Evolutionary conservation across 805 yeast species (phyloP).

Genomic region (Lachancea meyersii): DNA sequence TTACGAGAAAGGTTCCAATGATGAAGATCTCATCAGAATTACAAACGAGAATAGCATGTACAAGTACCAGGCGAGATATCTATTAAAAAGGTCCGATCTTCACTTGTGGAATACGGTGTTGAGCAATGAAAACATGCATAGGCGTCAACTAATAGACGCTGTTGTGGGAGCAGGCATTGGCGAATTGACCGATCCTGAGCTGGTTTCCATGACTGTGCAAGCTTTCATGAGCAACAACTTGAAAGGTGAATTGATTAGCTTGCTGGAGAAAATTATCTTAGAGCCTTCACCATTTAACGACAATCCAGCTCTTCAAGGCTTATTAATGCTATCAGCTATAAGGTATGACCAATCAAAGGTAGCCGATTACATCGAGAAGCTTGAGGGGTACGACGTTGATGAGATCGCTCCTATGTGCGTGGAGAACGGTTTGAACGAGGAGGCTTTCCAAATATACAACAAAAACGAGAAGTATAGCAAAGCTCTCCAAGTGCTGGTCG

Average conservation of each 20-base stretch:
- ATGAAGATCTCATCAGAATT: slow-evolving; percentile 79
- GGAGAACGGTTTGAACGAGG: slow-evolving; percentile 83
- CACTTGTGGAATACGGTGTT: slow-evolving; percentile 78
- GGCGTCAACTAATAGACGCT: slow-evolving; percentile 89
- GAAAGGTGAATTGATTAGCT: slow-evolving; percentile 87
- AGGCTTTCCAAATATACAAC: slow-evolving; percentile 88
- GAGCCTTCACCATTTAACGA: slow-evolving; percentile 98
- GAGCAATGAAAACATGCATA: slow-evolving; percentile 67
- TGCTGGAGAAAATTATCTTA: slow-evolving; percentile 88
- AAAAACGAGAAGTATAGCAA: slow-evolving; percentile 69
- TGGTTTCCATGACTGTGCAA: slow-evolving; percentile 86
- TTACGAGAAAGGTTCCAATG: slow-evolving; percentile 91
- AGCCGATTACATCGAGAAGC: slow-evolving; percentile 72
- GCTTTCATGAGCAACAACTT: slow-evolving; percentile 94
- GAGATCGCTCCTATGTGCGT: slow-evolving; percentile 92
- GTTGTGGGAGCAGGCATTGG: slow-evolving; percentile 95
- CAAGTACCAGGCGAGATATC: slow-evolving; percentile 97
- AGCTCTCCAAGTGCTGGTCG: slow-evolving; percentile 87
- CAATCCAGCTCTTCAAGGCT: slow-evolving; percentile 90
- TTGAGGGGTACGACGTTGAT: slow-evolving; percentile 84
- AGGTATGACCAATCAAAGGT: slow-evolving; percentile 91
- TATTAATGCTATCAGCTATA: slow-evolving; percentile 88
- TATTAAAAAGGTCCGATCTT: slow-evolving; percentile 81
- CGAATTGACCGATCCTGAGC: slow-evolving; percentile 87
- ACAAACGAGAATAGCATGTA: slow-evolving; percentile 98